Evolutionary conservation across 208 protist species (phyloP).

Genomic region (Acanthamoeba triangularis): DNA sequence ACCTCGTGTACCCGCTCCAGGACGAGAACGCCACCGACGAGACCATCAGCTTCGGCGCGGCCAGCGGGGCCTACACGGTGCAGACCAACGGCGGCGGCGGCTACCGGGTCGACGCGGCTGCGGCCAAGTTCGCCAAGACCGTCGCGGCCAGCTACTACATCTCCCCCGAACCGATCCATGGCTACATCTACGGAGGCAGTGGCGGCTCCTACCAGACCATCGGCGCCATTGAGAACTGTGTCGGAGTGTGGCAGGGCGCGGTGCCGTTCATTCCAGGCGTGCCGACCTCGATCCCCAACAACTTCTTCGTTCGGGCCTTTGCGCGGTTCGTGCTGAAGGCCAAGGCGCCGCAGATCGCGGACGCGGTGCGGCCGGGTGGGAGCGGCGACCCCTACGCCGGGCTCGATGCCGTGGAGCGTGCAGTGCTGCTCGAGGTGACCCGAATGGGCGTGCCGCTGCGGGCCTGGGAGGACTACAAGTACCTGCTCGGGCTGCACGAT

Average conservation of each 20-base stretch:
- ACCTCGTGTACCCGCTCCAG: neutral
- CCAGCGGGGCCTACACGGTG: slow-evolving; percentile 24
- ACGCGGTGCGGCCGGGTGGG: slow-evolving; percentile 9
- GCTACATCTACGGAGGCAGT: slow-evolving; percentile 50
- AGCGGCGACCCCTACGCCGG: neutral
- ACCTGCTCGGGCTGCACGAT: neutral
- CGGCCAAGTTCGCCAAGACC: slow-evolving; percentile 47
- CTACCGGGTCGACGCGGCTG: slow-evolving; percentile 8
- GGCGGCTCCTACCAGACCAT: slow-evolving; percentile 57
- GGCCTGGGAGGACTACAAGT: neutral
- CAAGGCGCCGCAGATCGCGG: neutral
- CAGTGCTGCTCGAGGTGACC: slow-evolving; percentile 1
- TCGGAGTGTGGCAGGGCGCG: slow-evolving; percentile 23
- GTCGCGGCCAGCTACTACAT: slow-evolving; percentile 31
- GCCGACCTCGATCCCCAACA: slow-evolving; percentile 33
- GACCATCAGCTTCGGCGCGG: neutral
- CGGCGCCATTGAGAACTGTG: slow-evolving; percentile 21
- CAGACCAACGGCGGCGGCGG: slow-evolving; percentile 35
- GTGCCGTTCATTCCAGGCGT: slow-evolving; percentile 39
- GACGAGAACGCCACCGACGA: slow-evolving; percentile 17
- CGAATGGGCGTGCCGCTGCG: neutral
- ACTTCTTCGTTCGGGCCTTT: slow-evolving; percentile 57
- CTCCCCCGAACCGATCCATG: neutral
- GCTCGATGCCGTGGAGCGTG: neutral
- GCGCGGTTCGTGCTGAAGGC: slow-evolving; percentile 44